Evolutionary conservation across 768 basidiomycete genomes (phyloP), one percentile per base, ranked within the genome.

Genomic region (Artomyces pyxidatus): DNA sequence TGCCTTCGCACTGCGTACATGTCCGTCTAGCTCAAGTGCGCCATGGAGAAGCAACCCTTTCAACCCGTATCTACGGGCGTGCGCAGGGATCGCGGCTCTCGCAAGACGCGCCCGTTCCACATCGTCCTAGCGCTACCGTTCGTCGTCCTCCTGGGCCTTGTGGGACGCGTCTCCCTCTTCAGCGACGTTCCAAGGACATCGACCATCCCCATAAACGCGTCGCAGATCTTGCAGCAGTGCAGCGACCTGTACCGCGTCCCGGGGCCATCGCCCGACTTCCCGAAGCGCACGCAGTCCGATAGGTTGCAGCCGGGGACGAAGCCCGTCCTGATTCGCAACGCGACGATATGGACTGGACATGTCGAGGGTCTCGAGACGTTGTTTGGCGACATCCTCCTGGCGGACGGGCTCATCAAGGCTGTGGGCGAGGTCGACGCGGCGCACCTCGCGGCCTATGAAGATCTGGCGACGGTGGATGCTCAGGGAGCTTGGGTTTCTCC

Each of bases 331-430:
- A 71, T 92, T 27, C 72, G 67, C 50, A 88, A 91, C 60, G 86
- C 81, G 9, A 80, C 76, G 5, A 74, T 91, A 25, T 92, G 89
- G 89, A 88, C 88, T 3, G 89, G 87, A 0, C 63, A 67, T 7
- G 55, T 71, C 9, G 67, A 75, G 27, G 87, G 86, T 0, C 66
- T 65, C 5, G 76, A 85, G 54, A 59, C 82, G 7, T 53, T 83
- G 9, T 65, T 66, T n/a, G 81, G 80, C 0, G 79, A 82, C 45
- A 61, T 91, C 3, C 65, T 83, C 0, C 60, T 91, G 12, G 75
- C 83, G 50, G 69, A 75, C 43, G 88, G 88, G 0, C 45, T 90
- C 14, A 73, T 90, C 51, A 66, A 74, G 42, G 68, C 69, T 25
- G 67, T 88, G 17, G 82, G 81, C 3, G 35, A 58, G 9, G 53